A percentile compares a stretch with the other conserved stretches of the same genome.
Conservation (phyloP, 495 filamentous ascomycete species). For the Zalerion maritima region DNA sequence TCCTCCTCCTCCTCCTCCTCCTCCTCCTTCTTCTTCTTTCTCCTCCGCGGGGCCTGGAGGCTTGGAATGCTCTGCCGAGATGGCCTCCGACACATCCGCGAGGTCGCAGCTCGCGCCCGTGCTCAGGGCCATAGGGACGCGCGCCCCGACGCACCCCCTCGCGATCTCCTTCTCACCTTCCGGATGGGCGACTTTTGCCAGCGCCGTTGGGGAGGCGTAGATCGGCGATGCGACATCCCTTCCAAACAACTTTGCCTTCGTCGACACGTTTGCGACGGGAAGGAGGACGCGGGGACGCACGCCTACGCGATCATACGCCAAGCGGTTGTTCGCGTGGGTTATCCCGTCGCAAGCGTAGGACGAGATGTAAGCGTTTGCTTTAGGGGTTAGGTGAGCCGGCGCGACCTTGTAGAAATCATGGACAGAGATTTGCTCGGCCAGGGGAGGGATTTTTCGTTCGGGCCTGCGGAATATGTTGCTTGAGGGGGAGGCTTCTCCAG, state of each 20-base stretch:
- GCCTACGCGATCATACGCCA: conserved; percentile 49
- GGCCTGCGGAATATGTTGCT: conserved; percentile 2
- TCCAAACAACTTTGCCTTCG: conserved; percentile 47
- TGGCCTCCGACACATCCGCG: conserved; percentile 40
- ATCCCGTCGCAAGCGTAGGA: conserved; percentile 66
- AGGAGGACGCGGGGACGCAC: conserved; percentile 60
- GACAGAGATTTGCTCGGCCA: conserved; percentile 53
- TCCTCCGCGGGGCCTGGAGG: conserved; percentile 12
- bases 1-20: too few relatives aligned
- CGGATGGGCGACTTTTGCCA: conserved; percentile 56
- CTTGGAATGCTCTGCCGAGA: conserved; percentile 17
- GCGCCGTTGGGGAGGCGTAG: conserved; percentile 60
- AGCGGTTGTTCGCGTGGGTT: conserved; percentile 37
- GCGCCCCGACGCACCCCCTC: conserved; percentile 35
- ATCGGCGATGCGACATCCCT: conserved; percentile 42
- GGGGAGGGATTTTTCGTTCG: conserved; percentile 39
- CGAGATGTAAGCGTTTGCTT: conserved; percentile 74
- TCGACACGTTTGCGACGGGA: conserved; percentile 46
- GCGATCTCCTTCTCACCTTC: conserved; percentile 62
- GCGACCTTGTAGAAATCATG: conserved; percentile 63
- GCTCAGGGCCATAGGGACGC: conserved; percentile 42
- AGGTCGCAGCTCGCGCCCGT: conserved; percentile 59
- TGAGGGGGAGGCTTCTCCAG: conserved; percentile 2
- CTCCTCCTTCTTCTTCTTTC: not conserved
- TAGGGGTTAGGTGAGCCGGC: conserved; percentile 42